Percentiles rank a stretch among this genome's conserved stretches.
These are phyloP conservation scores for Tylopilus sp. DNA, from an alignment of 1,284 basidiomycete genomes.

Conservation along the genomic window DNA sequence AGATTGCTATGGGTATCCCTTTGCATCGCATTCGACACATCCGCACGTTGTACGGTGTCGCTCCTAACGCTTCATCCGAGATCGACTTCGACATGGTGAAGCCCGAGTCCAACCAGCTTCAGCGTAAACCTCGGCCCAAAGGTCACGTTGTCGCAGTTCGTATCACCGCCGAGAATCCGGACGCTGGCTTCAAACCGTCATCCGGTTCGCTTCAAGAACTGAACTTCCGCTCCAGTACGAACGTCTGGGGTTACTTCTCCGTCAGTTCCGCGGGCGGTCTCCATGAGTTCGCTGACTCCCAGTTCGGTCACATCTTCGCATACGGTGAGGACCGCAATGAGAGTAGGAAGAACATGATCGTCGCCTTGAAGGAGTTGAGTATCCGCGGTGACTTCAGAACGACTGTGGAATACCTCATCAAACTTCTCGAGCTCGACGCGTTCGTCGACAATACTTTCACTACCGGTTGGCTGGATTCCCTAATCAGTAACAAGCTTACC, in stretches of 20 bases:
- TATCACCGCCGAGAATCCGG: slow-evolving; percentile 99
- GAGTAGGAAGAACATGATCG: slow-evolving; percentile 98
- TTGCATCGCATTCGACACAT: slow-evolving; percentile 95
- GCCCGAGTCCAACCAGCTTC: slow-evolving; percentile 80
- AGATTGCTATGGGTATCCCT: slow-evolving; percentile 98
- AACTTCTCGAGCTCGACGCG: slow-evolving; percentile 91
- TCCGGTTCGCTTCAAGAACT: slow-evolving; percentile 96
- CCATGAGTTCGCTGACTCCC: slow-evolving; percentile 97
- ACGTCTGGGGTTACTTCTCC: slow-evolving; percentile 99
- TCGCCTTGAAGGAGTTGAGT: slow-evolving; percentile 96
- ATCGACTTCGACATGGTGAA: slow-evolving; percentile 96
- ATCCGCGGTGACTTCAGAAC: slow-evolving; percentile 99
- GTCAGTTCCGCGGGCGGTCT: slow-evolving; percentile 93
- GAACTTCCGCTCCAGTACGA: slow-evolving; percentile 98
- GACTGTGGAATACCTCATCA: slow-evolving; percentile 98
- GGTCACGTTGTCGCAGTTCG: slow-evolving; percentile 99
- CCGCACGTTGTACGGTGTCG: slow-evolving; percentile 92
- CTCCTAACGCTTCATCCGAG: slow-evolving; percentile 79
- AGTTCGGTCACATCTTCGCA: slow-evolving; percentile 99
- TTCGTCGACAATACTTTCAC: slow-evolving; percentile 98
- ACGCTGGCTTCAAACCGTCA: slow-evolving; percentile 99
- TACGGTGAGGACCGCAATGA: slow-evolving; percentile 96
- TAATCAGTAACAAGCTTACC: slow-evolving; percentile 94
- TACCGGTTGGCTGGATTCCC: slow-evolving; percentile 96
- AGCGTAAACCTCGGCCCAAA: slow-evolving; percentile 94